A percentile compares a stretch with the other conserved stretches of the same genome.
These are phyloP conservation scores for Nicotiana attenuata DNA, from an alignment of 257 asterid genomes.

Conservation along the genomic window DNA sequence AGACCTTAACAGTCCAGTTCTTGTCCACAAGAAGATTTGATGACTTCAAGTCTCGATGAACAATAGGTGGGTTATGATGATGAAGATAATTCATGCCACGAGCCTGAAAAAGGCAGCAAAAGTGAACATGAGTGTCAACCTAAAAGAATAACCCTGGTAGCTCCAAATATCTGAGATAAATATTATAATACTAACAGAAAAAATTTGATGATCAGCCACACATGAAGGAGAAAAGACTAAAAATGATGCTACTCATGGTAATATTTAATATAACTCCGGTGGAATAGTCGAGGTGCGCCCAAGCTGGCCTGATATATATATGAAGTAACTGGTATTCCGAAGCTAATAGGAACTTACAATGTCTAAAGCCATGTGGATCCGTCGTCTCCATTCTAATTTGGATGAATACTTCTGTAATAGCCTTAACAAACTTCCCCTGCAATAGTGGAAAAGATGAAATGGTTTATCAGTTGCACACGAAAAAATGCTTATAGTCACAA, in stretches of 20 bases:
- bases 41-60: constrained; percentile 95
- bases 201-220: background rate
- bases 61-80: constrained; percentile 73
- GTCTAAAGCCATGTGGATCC: constrained; percentile 87
- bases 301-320: no score
- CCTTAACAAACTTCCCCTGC: constrained; percentile 90
- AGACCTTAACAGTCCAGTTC: constrained; percentile 97
- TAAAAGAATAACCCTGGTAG: background rate
- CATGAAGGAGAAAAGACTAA: background rate
- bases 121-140: background rate
- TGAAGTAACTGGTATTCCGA: background rate
- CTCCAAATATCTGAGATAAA: background rate
- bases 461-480: background rate
- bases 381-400: constrained; percentile 84
- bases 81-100: constrained; percentile 97
- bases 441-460: constrained; percentile 15
- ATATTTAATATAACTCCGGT: background rate
- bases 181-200: background rate
- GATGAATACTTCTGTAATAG: constrained; percentile 55
- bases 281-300: no score
- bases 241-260: background rate
- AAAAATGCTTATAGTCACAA: background rate
- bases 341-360: constrained; percentile 51
- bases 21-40: constrained; percentile 96
- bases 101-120: constrained; percentile 43